Evolutionary conservation across 768 basidiomycete species (phyloP), one percentile per base, ranked within the genome.

Genomic region (Boletus sp.): DNA sequence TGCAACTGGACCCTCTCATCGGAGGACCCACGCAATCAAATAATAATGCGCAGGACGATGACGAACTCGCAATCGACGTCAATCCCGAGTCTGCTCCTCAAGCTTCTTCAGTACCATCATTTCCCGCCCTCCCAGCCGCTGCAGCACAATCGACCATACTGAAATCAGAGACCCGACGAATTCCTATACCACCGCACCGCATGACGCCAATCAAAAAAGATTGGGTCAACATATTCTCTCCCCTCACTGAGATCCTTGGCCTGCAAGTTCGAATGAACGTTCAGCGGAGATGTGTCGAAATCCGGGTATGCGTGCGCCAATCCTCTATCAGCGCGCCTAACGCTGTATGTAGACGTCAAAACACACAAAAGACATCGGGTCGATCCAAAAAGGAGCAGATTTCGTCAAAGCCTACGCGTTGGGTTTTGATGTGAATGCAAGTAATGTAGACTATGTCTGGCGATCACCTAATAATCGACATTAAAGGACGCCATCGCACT

Each of bases 191-290:
- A 12, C 94, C 94, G 9, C 97, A 99, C 72, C 85, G 97, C 50
- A 95, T 98, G 92, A 94, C 94, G 10, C 97, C 97, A 3, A 74
- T 98, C 52, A 96, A 97, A 76, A 92, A 90, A 68, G 94, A 97
- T 62, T 98, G 95, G 95, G 80, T 96, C 49, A 91, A 90, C 69
- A 86, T 98, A 56, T 98, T 98, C 69, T 90, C 93, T 0, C 97
- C 97, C 0, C 77, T 99, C 65, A 95, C 96, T 4, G 96, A 99
- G 77, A 89, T 97, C 62, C 77, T 96, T 67, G 93, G 90, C 0
- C 75, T 99, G 58, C 96, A 98, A 78, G 94, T 99, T 32, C 83
- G 97, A 67, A 98, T 99, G 96, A 99, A 99, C 69, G 85, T 92
- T 10, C 87, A 86, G 68, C 79, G 92, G 66, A 83, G 86, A 78